A percentile compares a stretch with the other conserved stretches of the same genome.
These are phyloP conservation scores for Lachnellula willkommii DNA, from an alignment of 2,329 filamentous ascomycete species.

Conservation along the genomic window DNA sequence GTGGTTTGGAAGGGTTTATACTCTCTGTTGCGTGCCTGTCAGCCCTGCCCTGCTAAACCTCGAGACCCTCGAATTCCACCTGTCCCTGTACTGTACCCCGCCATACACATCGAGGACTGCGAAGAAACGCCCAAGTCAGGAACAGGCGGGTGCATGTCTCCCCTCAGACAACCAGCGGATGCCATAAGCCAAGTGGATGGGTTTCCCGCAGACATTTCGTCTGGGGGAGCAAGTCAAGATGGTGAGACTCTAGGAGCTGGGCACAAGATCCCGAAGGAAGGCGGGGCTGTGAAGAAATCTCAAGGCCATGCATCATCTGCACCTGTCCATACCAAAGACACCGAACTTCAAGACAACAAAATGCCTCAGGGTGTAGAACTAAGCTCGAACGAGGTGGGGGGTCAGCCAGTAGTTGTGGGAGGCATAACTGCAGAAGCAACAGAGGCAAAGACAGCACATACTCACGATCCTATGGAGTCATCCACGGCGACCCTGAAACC, in stretches of 20 bases:
- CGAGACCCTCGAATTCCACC: constrained; percentile 1
- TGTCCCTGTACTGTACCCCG: constrained; percentile 28
- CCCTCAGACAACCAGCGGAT: constrained; percentile 26
- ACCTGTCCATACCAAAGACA: background rate
- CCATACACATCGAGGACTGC: constrained; percentile 17
- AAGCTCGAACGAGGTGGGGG: background rate
- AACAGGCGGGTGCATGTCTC: constrained; percentile 31
- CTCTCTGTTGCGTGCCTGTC: background rate
- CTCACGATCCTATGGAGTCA: constrained; percentile 30
- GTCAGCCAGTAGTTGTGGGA: background rate
- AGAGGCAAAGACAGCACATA: background rate
- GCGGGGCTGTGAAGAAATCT: constrained; percentile 4
- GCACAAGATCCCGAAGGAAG: constrained; percentile 1
- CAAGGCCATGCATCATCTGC: background rate
- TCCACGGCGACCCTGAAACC: constrained; percentile 33
- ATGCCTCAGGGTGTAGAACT: constrained; percentile 2
- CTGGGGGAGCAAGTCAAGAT: constrained; percentile 3
- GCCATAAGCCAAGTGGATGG: constrained; percentile 22
- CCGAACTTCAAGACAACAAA: background rate
- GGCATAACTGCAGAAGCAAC: constrained; percentile 1
- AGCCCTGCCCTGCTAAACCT: background rate
- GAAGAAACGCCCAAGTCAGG: constrained; percentile 24
- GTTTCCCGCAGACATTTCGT: constrained; percentile 9
- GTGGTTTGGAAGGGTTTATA: too few species aligned
- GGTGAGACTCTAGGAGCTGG: background rate